These are phyloP conservation scores for Tulasnella sp. DNA, from an alignment of 768 basidiomycete genomes.

Conservation along the genomic window DNA sequence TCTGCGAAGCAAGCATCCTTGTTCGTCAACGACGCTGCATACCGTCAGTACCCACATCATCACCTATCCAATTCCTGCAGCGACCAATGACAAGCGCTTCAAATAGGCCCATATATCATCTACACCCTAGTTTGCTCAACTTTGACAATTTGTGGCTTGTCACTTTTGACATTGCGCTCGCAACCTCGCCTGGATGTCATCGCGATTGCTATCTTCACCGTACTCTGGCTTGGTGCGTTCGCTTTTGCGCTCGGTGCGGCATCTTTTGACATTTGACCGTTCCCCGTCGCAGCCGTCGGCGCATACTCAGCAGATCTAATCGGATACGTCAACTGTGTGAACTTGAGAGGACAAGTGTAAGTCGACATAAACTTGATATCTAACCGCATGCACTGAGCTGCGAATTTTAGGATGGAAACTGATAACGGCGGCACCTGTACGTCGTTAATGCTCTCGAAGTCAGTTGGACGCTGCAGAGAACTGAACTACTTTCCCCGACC, in stretches of 20 bases:
- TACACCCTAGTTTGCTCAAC: conserved; percentile 9
- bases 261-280: background rate
- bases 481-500: background rate
- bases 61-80: background rate
- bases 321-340: conserved; percentile 18
- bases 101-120: conserved; percentile 11
- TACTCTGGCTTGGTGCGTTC: conserved; percentile 16
- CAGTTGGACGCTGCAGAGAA: background rate
- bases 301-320: conserved; percentile 15
- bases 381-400: background rate
- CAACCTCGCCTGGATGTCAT: conserved; percentile 15
- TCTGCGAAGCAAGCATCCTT: conserved; percentile 11
- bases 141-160: conserved; percentile 5
- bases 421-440: conserved; percentile 6
- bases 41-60: conserved; percentile 1
- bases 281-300: background rate
- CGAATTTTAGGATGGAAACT: background rate
- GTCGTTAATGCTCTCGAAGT: background rate
- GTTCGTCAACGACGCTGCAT: background rate
- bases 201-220: conserved; percentile 1
- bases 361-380: background rate
- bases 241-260: background rate
- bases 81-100: background rate
- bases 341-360: conserved; percentile 7
- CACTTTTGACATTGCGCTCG: background rate